These are phyloP conservation scores for Pulveroboletus sp. DNA, from an alignment of 768 basidiomycete species.

Conservation along the genomic window DNA sequence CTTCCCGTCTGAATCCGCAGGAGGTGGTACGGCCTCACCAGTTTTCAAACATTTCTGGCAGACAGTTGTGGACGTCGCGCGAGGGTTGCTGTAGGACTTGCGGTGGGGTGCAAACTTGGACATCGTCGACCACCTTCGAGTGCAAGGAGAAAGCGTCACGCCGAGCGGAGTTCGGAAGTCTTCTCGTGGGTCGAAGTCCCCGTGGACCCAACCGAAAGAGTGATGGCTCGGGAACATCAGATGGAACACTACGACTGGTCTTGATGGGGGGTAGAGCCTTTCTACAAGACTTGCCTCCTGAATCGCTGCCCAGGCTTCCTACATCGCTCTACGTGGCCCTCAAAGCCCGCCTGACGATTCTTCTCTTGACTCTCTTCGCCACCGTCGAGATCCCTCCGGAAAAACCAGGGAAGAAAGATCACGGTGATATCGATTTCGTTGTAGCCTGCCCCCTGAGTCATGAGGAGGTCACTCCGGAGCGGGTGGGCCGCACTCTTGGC, in stretches of 20 bases:
- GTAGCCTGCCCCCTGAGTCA: slow-evolving; percentile 41
- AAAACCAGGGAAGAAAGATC: slow-evolving; percentile 58
- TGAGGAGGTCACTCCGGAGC: slow-evolving; percentile 30
- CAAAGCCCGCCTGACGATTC: slow-evolving; percentile 41
- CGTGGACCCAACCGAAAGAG: neutral
- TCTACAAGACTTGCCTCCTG: slow-evolving; percentile 36
- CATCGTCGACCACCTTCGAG: slow-evolving; percentile 36
- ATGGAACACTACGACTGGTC: neutral
- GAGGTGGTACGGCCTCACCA: slow-evolving; percentile 36
- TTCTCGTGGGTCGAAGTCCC: slow-evolving; percentile 7
- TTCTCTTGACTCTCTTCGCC: slow-evolving; percentile 43
- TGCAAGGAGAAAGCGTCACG: neutral
- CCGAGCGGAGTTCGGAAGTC: slow-evolving; percentile 11
- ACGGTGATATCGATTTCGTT: slow-evolving; percentile 69
- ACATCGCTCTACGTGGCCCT: slow-evolving; percentile 47
- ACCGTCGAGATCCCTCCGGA: slow-evolving; percentile 54
- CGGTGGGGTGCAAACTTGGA: slow-evolving; percentile 78
- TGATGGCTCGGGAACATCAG: neutral
- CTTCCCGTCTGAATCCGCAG: slow-evolving; percentile 3
- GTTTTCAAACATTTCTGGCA: slow-evolving; percentile 80
- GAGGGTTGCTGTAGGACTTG: slow-evolving; percentile 55
- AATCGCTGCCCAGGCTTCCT: slow-evolving; percentile 59
- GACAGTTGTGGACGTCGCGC: slow-evolving; percentile 59
- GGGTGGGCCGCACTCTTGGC: slow-evolving; percentile 39
- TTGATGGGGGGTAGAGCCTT: slow-evolving; percentile 74